phyloP scores from a whole-genome alignment of 2,329 filamentous ascomycete genomes.

The Colletotrichum incanum region DNA sequence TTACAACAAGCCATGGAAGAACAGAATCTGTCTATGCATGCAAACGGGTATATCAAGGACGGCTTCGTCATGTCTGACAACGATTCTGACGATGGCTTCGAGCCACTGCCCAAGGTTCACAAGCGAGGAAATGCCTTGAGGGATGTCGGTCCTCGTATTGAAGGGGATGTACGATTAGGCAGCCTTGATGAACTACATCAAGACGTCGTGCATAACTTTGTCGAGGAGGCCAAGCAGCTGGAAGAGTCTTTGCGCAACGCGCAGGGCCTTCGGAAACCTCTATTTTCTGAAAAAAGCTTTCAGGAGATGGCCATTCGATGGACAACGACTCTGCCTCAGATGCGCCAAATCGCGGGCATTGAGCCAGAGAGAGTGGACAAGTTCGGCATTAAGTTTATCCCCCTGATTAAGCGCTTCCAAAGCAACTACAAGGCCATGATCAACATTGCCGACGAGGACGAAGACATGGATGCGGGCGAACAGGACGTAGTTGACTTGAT shows the following conservation, averaged over 20 bases:
- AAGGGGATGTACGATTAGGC: slow-evolving; percentile 67
- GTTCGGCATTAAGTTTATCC: slow-evolving; percentile 74
- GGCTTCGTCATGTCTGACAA: slow-evolving; percentile 65
- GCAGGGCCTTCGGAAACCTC: slow-evolving; percentile 68
- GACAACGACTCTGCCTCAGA: slow-evolving; percentile 73
- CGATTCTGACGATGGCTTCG: slow-evolving; percentile 63
- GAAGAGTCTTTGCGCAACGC: slow-evolving; percentile 75
- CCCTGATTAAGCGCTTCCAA: slow-evolving; percentile 68
- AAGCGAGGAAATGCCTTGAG: slow-evolving; percentile 38
- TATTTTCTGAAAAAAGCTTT: slow-evolving; percentile 80
- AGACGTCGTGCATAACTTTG: slow-evolving; percentile 76
- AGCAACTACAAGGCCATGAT: slow-evolving; percentile 67
- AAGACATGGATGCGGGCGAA: slow-evolving; percentile 40
- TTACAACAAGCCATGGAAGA: slow-evolving; percentile 52
- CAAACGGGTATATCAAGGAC: slow-evolving; percentile 64
- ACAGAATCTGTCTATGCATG: slow-evolving; percentile 56
- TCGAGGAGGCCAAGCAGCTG: slow-evolving; percentile 71
- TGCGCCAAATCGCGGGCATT: slow-evolving; percentile 76
- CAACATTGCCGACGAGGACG: slow-evolving; percentile 48
- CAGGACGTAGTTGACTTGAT: slow-evolving; percentile 71
- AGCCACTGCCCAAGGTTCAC: slow-evolving; percentile 55
- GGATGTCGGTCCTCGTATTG: slow-evolving; percentile 72
- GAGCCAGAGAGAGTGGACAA: slow-evolving; percentile 73
- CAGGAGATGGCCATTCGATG: slow-evolving; percentile 82
- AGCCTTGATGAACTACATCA: slow-evolving; percentile 73